A percentile compares a stretch with the other conserved stretches of the same genome.
These are phyloP conservation scores for Carex parvula DNA, from an alignment of 176 grass and related monocot species.

Conservation along the genomic window DNA sequence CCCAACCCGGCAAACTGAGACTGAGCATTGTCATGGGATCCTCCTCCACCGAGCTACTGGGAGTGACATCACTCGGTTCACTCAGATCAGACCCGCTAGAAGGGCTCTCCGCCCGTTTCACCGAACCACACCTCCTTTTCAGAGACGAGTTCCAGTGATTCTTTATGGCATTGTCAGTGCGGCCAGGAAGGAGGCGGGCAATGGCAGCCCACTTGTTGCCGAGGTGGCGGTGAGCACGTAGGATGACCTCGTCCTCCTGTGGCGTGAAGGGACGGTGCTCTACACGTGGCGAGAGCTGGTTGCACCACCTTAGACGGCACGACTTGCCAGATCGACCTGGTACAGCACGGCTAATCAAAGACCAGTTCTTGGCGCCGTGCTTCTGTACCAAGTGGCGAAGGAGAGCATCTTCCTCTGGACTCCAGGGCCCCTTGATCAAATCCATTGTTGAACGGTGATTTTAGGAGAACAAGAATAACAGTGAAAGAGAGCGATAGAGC, in stretches of 20 bases:
- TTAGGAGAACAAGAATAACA: not conserved
- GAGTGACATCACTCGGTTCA: constrained; percentile 48
- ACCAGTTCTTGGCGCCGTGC: constrained; percentile 92
- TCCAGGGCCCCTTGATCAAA: constrained; percentile 85
- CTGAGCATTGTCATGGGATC: constrained; percentile 70
- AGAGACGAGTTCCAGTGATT: constrained; percentile 99
- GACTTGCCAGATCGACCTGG: constrained; percentile 89
- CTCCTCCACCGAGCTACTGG: constrained; percentile 21
- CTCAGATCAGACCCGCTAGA: constrained; percentile 45
- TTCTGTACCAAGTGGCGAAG: constrained; percentile 63
- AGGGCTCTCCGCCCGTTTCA: constrained; percentile 18
- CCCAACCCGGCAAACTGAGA: constrained; percentile 61
- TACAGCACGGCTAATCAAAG: constrained; percentile 65
- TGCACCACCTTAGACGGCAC: constrained; percentile 95
- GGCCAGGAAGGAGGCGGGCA: constrained; percentile 64
- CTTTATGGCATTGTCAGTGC: constrained; percentile 97
- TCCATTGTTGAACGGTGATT: not conserved
- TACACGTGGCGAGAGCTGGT: constrained; percentile 94
- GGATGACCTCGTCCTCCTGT: constrained; percentile 75
- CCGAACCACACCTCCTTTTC: constrained; percentile 41
- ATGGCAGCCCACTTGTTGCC: constrained; percentile 96
- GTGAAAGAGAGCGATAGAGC: not conserved
- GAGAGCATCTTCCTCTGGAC: constrained; percentile 88
- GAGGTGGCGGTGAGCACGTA: constrained; percentile 58
- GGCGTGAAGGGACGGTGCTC: constrained; percentile 90